Base-by-base conservation (phyloP, 495 filamentous ascomycete genomes). In the Podospora appendiculata region DNA sequence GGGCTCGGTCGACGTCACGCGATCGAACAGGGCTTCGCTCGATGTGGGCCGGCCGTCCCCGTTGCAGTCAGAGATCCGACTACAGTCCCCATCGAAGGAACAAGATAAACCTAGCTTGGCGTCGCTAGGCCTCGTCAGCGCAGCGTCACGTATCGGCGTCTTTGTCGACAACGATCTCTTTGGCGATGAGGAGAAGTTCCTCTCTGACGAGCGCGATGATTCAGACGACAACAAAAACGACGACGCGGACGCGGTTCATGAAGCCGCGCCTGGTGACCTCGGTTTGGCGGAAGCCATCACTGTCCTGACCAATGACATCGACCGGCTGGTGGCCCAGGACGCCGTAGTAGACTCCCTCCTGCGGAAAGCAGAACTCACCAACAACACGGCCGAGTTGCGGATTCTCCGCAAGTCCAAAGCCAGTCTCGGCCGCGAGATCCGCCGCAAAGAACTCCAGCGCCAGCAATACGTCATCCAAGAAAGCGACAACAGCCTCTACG, bases 381-480 rank as follows among this genome's bases (percentile, higher is more conserved):
- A 97, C 66, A 97, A 97, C 65, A 86, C 85, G 1, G 88, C 91
- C 17, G 94, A 99, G 66, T 65, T 99, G 48, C 77, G 93, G 51
- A 97, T 99, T 40, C 66, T 99, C 34, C 82, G 87, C 36, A 99
- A 99, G 65, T 96, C 91, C 4, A 95, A 92, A 63, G 83, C 88
- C 13, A 96, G 92, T 64, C 75, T 99, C 52, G 84, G 95, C 60
- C 79, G 92, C 41, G 94, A 99, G 64, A 89, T 96, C 38, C 79
- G 88, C 39, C 82, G 93, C 32, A 97, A 97, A 65, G 93, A 96
- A 69, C 77, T 99, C 61, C 94, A 99, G 68, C 78, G 90, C 40
- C 91, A 96, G 68, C 94, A 97, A 65, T 99, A 97, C 59, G 89
- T 94, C 56, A 84, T 96, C 39, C 94, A 99, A 65, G 92, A 97